Evolutionary conservation across 495 filamentous ascomycete genomes (phyloP), one percentile per base, ranked within the genome.

Genomic region (Chaetomium fimeti): DNA sequence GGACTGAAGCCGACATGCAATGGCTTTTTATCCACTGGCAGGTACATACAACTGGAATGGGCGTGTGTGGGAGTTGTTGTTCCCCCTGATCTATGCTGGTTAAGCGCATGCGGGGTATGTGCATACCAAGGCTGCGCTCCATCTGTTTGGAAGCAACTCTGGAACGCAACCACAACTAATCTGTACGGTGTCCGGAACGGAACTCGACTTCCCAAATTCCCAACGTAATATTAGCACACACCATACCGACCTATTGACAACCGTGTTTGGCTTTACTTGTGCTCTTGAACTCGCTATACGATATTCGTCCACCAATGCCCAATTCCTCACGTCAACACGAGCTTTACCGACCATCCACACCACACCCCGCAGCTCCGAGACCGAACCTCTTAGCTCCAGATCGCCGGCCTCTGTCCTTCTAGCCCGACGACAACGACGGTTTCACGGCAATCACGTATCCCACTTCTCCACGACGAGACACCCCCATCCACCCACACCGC

Each of bases 41-140:
- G 25, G n/a, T n/a, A n/a, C n/a, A n/a, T 36, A 36, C 12, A 13
- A 24, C 12, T 3, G 8, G 36, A 25, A 3, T 25, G 32, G 12
- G 25, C 18, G 42, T 48, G 6, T 54, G 7, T 2, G 52, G 20
- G 16, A 11, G 4, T 7, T 6, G 16, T 48, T 20, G 42, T 27
- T 22, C 2, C 38, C 36, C 55, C 55, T 57, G 55, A 45, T 25
- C 28, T 45, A 15, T 57, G 38, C n/a, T 9, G 55, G 20, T 45
- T 60, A 60, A 38, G 20, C 13, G 18, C 8, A 60, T 60, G 1
- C 24, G 27, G 57, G 24, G n/a, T 60, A 60, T 36, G 3, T 32
- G 57, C 57, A 58, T 60, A 60, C 22, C 36, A 18, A 43, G 55
- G 27, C 36, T 36, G 32, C 12, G 32, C 32, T 36, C 6, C 8